Percentiles rank a stretch among this genome's conserved stretches.
Conservation (phyloP, 768 basidiomycete genomes). For the Saitozyma podzolica region DNA sequence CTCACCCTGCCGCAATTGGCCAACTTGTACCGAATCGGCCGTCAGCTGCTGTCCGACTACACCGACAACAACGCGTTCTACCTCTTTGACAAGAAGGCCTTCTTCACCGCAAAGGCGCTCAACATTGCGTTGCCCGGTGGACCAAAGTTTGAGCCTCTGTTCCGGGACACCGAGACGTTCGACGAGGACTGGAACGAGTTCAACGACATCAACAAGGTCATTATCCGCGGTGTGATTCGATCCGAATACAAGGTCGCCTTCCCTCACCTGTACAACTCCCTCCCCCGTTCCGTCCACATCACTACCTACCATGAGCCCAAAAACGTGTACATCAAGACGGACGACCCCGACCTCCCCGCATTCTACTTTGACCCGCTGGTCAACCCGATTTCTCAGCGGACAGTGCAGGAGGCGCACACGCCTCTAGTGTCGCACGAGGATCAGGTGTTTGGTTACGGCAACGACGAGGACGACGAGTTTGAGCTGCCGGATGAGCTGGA, state of each 20-base stretch:
- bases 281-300: constrained; percentile 90
- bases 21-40: constrained; percentile 90
- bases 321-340: constrained; percentile 98
- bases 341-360: constrained; percentile 97
- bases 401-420: constrained; percentile 76
- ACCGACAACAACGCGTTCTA: constrained; percentile 88
- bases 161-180: constrained; percentile 93
- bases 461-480: constrained; percentile 71
- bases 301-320: constrained; percentile 85
- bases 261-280: constrained; percentile 97
- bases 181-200: constrained; percentile 99
- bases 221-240: constrained; percentile 96
- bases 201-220: constrained; percentile 99
- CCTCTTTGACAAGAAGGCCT: constrained; percentile 94
- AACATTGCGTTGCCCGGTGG: constrained; percentile 70
- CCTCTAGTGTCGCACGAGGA: constrained; percentile 87
- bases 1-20: constrained; percentile 93
- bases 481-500: constrained; percentile 72
- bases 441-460: constrained; percentile 81
- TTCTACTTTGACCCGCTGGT: constrained; percentile 99
- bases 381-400: constrained; percentile 92
- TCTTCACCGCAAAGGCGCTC: constrained; percentile 85
- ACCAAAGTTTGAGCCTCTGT: constrained; percentile 94
- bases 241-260: constrained; percentile 99
- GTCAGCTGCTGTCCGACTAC: constrained; percentile 89